These are phyloP conservation scores for Epichloe sylvatica DNA, from an alignment of 2,329 filamentous ascomycete species.

Conservation along the genomic window DNA sequence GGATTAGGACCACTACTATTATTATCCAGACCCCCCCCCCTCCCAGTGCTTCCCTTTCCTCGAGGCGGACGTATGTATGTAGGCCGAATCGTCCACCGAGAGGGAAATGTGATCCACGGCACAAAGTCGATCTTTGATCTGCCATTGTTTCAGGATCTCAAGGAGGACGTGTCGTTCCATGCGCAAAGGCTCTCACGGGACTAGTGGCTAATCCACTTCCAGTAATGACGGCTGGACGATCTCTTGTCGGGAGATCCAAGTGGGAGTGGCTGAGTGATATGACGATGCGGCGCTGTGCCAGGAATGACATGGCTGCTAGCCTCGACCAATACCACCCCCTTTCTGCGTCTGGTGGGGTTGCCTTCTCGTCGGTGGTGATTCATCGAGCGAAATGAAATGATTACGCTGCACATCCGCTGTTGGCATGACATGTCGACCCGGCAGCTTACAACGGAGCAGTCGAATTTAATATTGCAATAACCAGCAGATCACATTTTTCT, in stretches of 20 bases:
- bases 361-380: too few species aligned
- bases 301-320: not conserved
- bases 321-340: not conserved
- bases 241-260: not conserved
- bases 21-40: too few species aligned
- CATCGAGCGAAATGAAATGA: too few species aligned
- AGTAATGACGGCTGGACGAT: not conserved
- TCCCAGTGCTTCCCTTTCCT: too few species aligned
- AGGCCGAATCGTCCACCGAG: not conserved
- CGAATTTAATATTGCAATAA: not conserved
- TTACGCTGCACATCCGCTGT: too few species aligned
- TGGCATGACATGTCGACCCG: too few species aligned
- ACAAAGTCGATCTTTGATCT: constrained; percentile 12
- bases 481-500: not conserved
- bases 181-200: not conserved
- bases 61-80: not conserved
- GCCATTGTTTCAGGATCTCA: constrained; percentile 11
- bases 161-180: not conserved
- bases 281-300: not conserved
- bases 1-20: too few species aligned
- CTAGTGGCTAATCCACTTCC: not conserved
- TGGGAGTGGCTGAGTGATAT: not conserved
- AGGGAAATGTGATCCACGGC: not conserved
- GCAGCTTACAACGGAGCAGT: too few species aligned
- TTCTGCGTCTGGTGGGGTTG: too few species aligned